Base-by-base conservation (phyloP, 208 protist species). In the Leishmania braziliensis region DNA sequence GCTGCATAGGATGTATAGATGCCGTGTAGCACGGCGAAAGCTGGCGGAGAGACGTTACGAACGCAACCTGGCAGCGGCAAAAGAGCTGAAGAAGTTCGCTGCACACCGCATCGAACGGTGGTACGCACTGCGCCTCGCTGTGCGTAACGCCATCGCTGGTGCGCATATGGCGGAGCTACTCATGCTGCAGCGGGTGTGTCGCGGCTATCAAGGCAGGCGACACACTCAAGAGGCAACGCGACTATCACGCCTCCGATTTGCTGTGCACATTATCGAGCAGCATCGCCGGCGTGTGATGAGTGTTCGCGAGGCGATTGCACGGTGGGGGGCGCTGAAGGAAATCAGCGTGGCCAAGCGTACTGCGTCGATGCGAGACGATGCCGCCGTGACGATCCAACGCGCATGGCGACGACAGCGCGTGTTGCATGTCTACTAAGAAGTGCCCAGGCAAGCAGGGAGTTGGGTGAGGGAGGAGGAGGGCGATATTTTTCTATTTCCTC, bases 321-420 rank as follows among this genome's bases (percentile, higher is more conserved):
- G 29, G 16, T 20, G 48, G 9, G 39, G 63, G 8, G 36, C 48
- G 16, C 60, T 69, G 14, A 75, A 53, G 1, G 75, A 68, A 16
- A 43, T 39, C 20, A 69, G 75, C 14, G 56, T 74, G 46, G 68
- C 62, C 23, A 46, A 78, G n/a, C 84, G 75, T 18, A 20, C 46
- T 12, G 26, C 75, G 6, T 39, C 39, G 23, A 60, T 88, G 54
- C 53, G 72, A n/a, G 60, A 39, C 5, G 92, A 95, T 73, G 92
- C 92, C 3, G 89, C 86, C 3, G 51, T 80, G 29, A 90, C 90
- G 0, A 92, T 95, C 65, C 85, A 95, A 63, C 84, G 84, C 0
- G 77, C 87, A 16, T 95, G 92, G 92, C 80, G 86, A 33, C 66
- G 36, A 51, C 39, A 9, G 9, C 36, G 43, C 20, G 20, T 46